Conservation (phyloP, 2,329 filamentous ascomycete genomes). For the Colletotrichum cereale region DNA sequence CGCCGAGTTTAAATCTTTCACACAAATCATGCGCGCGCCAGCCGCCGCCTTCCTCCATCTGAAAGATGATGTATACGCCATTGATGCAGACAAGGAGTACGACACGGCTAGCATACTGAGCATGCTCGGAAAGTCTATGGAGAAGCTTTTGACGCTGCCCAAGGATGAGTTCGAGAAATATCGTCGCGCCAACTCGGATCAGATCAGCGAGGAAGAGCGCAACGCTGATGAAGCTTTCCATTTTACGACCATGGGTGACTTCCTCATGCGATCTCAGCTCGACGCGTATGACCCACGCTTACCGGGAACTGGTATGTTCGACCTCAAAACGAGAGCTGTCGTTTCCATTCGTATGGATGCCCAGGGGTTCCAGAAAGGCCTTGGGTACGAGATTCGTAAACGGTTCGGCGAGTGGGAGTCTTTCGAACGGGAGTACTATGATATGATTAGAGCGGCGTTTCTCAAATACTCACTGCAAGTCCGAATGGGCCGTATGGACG, state of each 20-base stretch:
- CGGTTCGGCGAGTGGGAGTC: conserved; percentile 87
- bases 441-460: conserved; percentile 95
- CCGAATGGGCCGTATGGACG: conserved; percentile 97
- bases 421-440: conserved; percentile 94
- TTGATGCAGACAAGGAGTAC: conserved; percentile 95
- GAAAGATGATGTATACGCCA: conserved; percentile 89
- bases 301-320: conserved; percentile 93
- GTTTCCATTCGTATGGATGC: conserved; percentile 92
- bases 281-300: conserved; percentile 89
- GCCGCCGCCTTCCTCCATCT: conserved; percentile 85
- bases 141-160: conserved; percentile 89
- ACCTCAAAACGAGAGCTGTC: conserved; percentile 94
- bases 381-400: conserved; percentile 87
- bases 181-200: conserved; percentile 74
- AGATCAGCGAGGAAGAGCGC: conserved; percentile 78
- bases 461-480: conserved; percentile 97
- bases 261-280: conserved; percentile 94
- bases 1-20: conserved; percentile 74
- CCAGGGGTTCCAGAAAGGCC: conserved; percentile 75
- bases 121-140: conserved; percentile 95
- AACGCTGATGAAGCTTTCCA: conserved; percentile 84
- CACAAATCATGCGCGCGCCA: conserved; percentile 78
- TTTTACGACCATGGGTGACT: conserved; percentile 87
- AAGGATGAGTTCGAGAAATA: conserved; percentile 90
- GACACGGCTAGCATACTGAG: conserved; percentile 88